Conservation (phyloP, 192 early-diverging fungal species). For the Coemansia sp. region DNA sequence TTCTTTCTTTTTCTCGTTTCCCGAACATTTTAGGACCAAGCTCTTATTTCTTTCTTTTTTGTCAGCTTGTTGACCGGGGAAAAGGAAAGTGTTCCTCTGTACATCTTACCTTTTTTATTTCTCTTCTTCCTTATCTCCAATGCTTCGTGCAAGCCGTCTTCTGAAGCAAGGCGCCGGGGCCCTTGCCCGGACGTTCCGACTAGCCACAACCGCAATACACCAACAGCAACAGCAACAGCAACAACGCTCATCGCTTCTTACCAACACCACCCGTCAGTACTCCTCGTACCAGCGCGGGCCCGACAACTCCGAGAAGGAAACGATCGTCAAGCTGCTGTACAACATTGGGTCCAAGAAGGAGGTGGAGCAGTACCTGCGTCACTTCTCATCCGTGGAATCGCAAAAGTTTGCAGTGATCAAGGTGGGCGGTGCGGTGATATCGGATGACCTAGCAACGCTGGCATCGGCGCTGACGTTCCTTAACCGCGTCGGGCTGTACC, state of each 20-base stretch:
- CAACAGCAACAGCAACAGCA: neutral
- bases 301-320: slow-evolving; percentile 67
- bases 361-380: slow-evolving; percentile 96
- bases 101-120: slow-evolving; percentile 4
- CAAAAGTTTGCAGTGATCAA: slow-evolving; percentile 99
- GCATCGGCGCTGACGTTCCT: slow-evolving; percentile 96
- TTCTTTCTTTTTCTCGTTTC: neutral
- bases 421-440: slow-evolving; percentile 94
- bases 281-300: slow-evolving; percentile 31
- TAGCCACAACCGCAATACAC: neutral
- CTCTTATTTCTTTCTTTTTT: slow-evolving; percentile 12
- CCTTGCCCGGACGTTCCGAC: slow-evolving; percentile 22
- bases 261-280: slow-evolving; percentile 14
- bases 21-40: neutral
- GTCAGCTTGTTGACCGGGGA: neutral
- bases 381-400: slow-evolving; percentile 95
- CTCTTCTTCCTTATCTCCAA: slow-evolving; percentile 9
- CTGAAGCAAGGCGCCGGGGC: slow-evolving; percentile 35
- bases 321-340: slow-evolving; percentile 86
- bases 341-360: slow-evolving; percentile 99
- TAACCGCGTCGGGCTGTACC: slow-evolving; percentile 95
- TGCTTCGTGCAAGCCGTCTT: slow-evolving; percentile 45
- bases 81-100: neutral
- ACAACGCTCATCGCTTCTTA: too few species aligned
- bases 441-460: slow-evolving; percentile 91